Percentiles rank a stretch among this genome's conserved stretches.
phyloP scores from a whole-genome alignment of 805 yeast genomes.

The Kuraishia floccosa region DNA sequence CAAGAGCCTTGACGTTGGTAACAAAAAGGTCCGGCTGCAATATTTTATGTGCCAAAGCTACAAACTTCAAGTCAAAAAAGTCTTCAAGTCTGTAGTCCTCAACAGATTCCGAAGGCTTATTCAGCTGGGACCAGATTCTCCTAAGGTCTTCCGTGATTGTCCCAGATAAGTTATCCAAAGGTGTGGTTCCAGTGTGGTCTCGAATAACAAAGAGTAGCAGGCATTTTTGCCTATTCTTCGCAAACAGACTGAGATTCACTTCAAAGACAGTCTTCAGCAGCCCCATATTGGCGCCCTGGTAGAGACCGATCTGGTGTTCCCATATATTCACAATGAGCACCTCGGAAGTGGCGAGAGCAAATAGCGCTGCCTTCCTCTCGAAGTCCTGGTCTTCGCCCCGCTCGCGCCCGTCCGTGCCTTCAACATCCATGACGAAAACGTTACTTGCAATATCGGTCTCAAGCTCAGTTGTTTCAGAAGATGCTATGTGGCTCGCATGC shows the following conservation, averaged over 20 bases:
- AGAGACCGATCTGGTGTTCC: slow-evolving; percentile 95
- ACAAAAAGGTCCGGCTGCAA: slow-evolving; percentile 65
- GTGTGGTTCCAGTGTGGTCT: slow-evolving; percentile 85
- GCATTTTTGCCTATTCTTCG: slow-evolving; percentile 44
- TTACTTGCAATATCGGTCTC: slow-evolving; percentile 14
- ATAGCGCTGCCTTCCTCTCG: slow-evolving; percentile 91
- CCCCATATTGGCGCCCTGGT: slow-evolving; percentile 98
- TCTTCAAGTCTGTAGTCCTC: slow-evolving; percentile 47
- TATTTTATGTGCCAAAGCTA: slow-evolving; percentile 75
- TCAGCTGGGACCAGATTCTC: slow-evolving; percentile 67
- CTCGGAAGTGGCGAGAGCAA: slow-evolving; percentile 89
- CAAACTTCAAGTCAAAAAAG: slow-evolving; percentile 78
- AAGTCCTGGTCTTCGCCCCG: slow-evolving; percentile 98
- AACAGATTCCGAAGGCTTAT: slow-evolving; percentile 63
- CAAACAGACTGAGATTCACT: slow-evolving; percentile 81
- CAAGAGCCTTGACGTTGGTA: slow-evolving; percentile 47
- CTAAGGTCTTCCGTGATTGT: slow-evolving; percentile 64
- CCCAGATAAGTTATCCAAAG: slow-evolving; percentile 55
- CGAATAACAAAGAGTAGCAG: slow-evolving; percentile 79
- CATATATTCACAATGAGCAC: slow-evolving; percentile 85
- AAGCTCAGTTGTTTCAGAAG: slow-evolving; percentile 6
- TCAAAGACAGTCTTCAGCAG: slow-evolving; percentile 91
- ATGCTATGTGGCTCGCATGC: slow-evolving; percentile 32
- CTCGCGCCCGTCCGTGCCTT: slow-evolving; percentile 97
- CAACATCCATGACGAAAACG: slow-evolving; percentile 88